phyloP scores from a whole-genome alignment of 1,139 yeast species.

The Suhomyces coccinellae region DNA sequence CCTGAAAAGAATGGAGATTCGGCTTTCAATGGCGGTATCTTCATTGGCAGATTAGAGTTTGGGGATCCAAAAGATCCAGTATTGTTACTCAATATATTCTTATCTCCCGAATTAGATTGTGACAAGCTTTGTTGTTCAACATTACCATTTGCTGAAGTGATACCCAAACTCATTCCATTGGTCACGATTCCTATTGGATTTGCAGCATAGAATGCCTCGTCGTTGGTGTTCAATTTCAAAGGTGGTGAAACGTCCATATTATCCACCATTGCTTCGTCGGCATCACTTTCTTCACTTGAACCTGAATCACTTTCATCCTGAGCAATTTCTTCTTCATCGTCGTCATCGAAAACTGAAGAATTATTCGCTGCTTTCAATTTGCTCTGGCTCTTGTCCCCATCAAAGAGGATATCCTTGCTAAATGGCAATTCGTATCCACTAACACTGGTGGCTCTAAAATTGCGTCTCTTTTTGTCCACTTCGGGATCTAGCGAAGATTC shows the following conservation, averaged over 20 bases:
- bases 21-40: slow-evolving; percentile 20
- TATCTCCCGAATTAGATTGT: background rate
- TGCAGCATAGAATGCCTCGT: slow-evolving; percentile 17
- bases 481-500: slow-evolving; percentile 31
- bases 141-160: background rate
- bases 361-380: background rate
- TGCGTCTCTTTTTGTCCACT: slow-evolving; percentile 22
- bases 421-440: slow-evolving; percentile 30
- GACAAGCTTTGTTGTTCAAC: background rate
- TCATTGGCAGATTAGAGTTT: slow-evolving; percentile 16
- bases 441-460: slow-evolving; percentile 44
- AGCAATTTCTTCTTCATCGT: slow-evolving; percentile 5
- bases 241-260: slow-evolving; percentile 28
- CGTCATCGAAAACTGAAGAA: slow-evolving; percentile 1
- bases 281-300: slow-evolving; percentile 39
- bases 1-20: slow-evolving; percentile 33
- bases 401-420: slow-evolving; percentile 6
- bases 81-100: slow-evolving; percentile 1
- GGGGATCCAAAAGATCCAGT: slow-evolving; percentile 31
- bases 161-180: background rate
- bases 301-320: slow-evolving; percentile 7
- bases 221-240: slow-evolving; percentile 30
- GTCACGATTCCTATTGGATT: background rate
- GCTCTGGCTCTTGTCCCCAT: slow-evolving; percentile 4
- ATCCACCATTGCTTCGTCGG: slow-evolving; percentile 31